Evolutionary conservation across 345 rosid species (phyloP).

Genomic region (Psidium guajava): DNA sequence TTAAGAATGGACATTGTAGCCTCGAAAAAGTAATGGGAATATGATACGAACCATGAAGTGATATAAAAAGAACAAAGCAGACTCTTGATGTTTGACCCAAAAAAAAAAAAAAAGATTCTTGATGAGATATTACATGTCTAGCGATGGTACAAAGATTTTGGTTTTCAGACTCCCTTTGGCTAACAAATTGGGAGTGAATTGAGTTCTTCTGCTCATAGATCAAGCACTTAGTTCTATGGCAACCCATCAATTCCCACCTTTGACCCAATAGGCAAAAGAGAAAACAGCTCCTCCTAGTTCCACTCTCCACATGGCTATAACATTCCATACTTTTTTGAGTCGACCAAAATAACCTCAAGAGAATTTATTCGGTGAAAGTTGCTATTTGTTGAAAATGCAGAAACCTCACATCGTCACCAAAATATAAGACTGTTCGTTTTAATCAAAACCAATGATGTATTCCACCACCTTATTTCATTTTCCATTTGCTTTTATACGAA

Average conservation of each 20-base stretch:
- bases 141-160: background rate
- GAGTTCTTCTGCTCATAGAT: background rate
- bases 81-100: background rate
- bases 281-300: background rate
- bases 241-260: background rate
- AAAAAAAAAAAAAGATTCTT: background rate
- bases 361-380: background rate
- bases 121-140: background rate
- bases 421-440: background rate
- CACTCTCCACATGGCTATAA: fast-evolving
- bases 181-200: background rate
- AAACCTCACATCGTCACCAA: background rate
- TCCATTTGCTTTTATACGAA: background rate
- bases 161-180: background rate
- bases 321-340: background rate
- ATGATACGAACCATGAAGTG: background rate
- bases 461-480: background rate
- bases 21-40: background rate
- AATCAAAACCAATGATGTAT: background rate
- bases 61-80: background rate
- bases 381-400: background rate
- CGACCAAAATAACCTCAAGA: background rate
- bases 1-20: background rate
- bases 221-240: background rate
- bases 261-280: background rate